Conservation (phyloP, 78 protist genomes). For the Mastigamoeba balamuthi region DNA sequence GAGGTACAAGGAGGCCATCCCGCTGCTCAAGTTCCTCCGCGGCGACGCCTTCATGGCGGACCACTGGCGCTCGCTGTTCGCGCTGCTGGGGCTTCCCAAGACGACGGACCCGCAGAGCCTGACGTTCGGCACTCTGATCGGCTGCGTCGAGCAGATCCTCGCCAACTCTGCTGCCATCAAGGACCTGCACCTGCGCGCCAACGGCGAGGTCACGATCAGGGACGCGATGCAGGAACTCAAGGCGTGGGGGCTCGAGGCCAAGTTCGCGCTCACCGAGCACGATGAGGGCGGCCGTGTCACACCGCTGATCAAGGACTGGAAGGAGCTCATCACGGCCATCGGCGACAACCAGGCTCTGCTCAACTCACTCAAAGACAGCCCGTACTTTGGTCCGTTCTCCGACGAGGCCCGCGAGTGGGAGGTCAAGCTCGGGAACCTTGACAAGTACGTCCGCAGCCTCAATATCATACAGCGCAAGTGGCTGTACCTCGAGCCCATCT, state of each 20-base stretch:
- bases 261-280: slow-evolving; percentile 12
- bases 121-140: slow-evolving; percentile 34
- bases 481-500: slow-evolving; percentile 90
- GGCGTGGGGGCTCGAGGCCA: slow-evolving; percentile 14
- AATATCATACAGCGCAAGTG: slow-evolving; percentile 77
- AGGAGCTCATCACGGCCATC: slow-evolving; percentile 45
- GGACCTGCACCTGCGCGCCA: slow-evolving; percentile 49
- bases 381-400: slow-evolving; percentile 5
- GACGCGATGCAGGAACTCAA: slow-evolving; percentile 66
- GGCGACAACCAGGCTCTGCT: slow-evolving; percentile 69
- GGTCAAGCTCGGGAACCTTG: slow-evolving; percentile 26
- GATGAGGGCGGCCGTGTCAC: background rate
- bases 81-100: slow-evolving; percentile 5
- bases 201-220: slow-evolving; percentile 65
- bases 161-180: slow-evolving; percentile 6
- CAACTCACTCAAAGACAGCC: slow-evolving; percentile 56
- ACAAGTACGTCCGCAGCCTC: slow-evolving; percentile 23
- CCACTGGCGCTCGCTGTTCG: slow-evolving; percentile 71
- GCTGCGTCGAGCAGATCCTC: background rate
- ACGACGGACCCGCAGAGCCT: background rate
- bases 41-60: slow-evolving; percentile 67
- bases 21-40: slow-evolving; percentile 11
- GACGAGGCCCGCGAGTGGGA: slow-evolving; percentile 9
- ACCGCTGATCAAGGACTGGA: slow-evolving; percentile 76
- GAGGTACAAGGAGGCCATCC: background rate